Evolutionary conservation across 2,329 filamentous ascomycete species (phyloP), one percentile per base, ranked within the genome.

Genomic region (Aphanoascus verrucosus): DNA sequence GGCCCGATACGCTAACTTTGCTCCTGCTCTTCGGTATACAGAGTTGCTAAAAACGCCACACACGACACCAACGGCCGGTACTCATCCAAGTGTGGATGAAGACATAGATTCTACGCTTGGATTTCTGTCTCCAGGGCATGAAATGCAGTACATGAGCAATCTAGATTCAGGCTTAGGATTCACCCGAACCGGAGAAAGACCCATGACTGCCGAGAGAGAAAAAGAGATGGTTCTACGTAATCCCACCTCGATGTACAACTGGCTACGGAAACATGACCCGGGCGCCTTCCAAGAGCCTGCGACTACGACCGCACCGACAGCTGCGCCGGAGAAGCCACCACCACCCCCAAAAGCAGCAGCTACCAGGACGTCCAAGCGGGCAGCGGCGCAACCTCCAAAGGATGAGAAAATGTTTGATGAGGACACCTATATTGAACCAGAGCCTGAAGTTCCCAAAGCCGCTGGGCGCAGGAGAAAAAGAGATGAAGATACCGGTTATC

Each of bases 211-310:
- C 42, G 76, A 82, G 53, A 69, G 71, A 55, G 78, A 74, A 69
- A 77, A 70, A 65, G 77, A 79, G 54, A 66, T 77, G 48, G 75
- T 77, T 28, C 69, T 88, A 20, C 80, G 80, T 49, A 97, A 97
- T 66, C 89, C 90, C 0, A 86, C 88, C 41, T 94, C 87, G 55
- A 90, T 95, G 2, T 94, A 94, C 72, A 96, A 94, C 68, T 98
- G 93, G 93, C 79, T 98, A 11, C 81, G 88, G 58, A 83, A 88
- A 65, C 79, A 95, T 68, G 84, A 88, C 55, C 86, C 89, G 2
- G 84, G 91, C 67, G 83, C 89, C 47, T 90, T 94, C 72, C 85
- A 94, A 66, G 86, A 89, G 62, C 80, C 82, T 53, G 82, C 84
- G 61, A 62, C 65, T 35, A 17, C 46, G 62, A 80, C 82, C 53